Evolutionary conservation across 2,329 filamentous ascomycete species (phyloP).

Genomic region (Ophiostoma perfectum): DNA sequence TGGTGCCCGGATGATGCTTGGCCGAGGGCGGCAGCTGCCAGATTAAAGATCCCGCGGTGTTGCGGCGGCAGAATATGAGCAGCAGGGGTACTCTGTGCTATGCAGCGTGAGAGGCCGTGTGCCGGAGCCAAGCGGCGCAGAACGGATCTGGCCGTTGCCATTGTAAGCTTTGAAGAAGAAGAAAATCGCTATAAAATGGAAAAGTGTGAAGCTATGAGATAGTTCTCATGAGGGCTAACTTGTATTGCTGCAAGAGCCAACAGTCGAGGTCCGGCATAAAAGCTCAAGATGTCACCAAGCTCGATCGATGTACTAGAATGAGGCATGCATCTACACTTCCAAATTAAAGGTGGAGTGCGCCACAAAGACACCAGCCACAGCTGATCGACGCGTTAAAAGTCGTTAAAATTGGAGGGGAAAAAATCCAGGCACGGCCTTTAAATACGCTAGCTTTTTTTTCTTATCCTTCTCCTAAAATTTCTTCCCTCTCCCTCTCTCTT

Average conservation of each 20-base stretch:
- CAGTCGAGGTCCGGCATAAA: too few species aligned
- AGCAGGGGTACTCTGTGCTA: background rate
- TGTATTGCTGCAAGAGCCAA: background rate
- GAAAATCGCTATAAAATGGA: background rate
- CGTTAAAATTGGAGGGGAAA: background rate
- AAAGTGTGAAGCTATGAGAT: background rate
- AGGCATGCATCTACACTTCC: background rate
- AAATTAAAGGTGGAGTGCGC: background rate
- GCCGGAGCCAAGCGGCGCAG: background rate
- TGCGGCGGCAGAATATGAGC: background rate
- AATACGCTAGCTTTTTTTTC: conserved; percentile 11
- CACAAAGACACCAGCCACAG: conserved; percentile 13
- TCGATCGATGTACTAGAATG: conserved; percentile 6
- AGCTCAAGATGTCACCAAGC: background rate
- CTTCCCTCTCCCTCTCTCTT: conserved; percentile 16
- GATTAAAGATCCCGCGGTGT: conserved; percentile 32
- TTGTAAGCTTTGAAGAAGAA: background rate
- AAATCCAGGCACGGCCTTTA: conserved; percentile 2
- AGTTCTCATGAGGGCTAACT: background rate
- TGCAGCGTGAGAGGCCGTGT: background rate
- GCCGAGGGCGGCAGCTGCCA: conserved; percentile 22
- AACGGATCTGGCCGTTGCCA: background rate
- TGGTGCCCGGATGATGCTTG: conserved; percentile 26
- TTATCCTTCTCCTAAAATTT: background rate
- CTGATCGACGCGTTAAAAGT: background rate